Conservation (phyloP, 2,329 filamentous ascomycete genomes). For the Pleurostoma richardsiae region DNA sequence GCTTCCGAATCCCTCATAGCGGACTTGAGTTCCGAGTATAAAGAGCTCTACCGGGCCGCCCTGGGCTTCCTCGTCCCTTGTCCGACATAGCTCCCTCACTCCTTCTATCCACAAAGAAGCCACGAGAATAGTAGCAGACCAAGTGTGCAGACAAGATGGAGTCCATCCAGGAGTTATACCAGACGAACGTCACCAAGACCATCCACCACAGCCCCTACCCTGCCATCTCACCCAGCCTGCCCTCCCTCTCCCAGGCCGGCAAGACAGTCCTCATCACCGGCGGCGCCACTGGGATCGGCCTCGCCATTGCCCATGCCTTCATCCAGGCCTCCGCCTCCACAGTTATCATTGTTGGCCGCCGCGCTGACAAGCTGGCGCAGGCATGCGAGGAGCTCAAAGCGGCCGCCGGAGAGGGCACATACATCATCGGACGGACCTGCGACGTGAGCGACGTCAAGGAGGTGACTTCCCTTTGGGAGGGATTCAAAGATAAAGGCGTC, state of each 20-base stretch:
- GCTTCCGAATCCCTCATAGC: too few species aligned
- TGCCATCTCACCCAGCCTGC: conserved; percentile 1
- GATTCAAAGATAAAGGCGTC: conserved; percentile 6
- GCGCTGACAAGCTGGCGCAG: conserved; percentile 2
- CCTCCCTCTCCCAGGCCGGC: conserved; percentile 3
- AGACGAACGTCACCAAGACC: conserved; percentile 2
- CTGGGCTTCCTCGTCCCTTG: too few species aligned
- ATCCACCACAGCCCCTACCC: conserved; percentile 1
- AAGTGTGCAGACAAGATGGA: background rate
- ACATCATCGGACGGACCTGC: conserved; percentile 4
- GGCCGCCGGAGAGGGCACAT: background rate
- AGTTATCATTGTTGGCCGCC: conserved; percentile 8
- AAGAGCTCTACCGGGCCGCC: too few species aligned
- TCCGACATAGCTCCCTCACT: too few species aligned
- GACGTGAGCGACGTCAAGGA: conserved; percentile 6
- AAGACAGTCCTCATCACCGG: conserved; percentile 8
- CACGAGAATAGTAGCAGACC: too few species aligned
- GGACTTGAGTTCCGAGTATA: too few species aligned
- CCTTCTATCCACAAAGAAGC: too few species aligned
- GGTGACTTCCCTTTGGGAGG: conserved; percentile 2
- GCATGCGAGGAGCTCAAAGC: conserved; percentile 1
- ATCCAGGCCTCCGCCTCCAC: conserved; percentile 1
- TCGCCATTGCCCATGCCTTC: conserved; percentile 6
- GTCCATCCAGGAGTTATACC: background rate
- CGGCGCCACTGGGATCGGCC: conserved; percentile 8